A percentile compares a stretch with the other conserved stretches of the same genome.
Evolutionary conservation across 2,329 filamentous ascomycete genomes (phyloP).

Genomic region (Aspergillus unguis): DNA sequence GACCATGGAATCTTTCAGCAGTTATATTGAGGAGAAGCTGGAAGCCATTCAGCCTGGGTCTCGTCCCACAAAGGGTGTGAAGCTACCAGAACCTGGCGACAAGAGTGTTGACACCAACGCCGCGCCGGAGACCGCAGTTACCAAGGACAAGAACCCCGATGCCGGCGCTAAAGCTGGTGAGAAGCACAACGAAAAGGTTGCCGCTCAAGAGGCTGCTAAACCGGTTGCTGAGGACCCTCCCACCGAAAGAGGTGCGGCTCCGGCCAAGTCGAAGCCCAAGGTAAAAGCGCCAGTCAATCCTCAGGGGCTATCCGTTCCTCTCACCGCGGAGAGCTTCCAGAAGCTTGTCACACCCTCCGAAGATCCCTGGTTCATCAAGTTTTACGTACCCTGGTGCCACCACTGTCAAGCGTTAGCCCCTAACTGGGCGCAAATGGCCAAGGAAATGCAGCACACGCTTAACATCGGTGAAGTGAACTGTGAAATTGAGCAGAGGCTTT

Average conservation of each 20-base stretch:
- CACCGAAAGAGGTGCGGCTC: conserved; percentile 36
- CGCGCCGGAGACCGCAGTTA: conserved; percentile 34
- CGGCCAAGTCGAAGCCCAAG: conserved; percentile 47
- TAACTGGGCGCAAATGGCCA: conserved; percentile 83
- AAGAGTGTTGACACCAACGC: conserved; percentile 45
- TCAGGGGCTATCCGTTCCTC: conserved; percentile 67
- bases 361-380: conserved; percentile 98
- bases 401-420: conserved; percentile 93
- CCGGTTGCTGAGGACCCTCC: conserved; percentile 20
- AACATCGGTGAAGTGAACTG: conserved; percentile 98
- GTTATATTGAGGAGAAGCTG: conserved; percentile 70
- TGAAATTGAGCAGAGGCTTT: conserved; percentile 78
- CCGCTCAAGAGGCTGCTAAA: background rate
- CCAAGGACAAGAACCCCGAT: conserved; percentile 44
- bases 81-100: conserved; percentile 69
- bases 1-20: conserved; percentile 62
- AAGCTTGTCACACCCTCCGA: conserved; percentile 78
- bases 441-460: conserved; percentile 83
- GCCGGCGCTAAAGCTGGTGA: conserved; percentile 39
- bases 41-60: conserved; percentile 78
- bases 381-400: conserved; percentile 95
- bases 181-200: conserved; percentile 38
- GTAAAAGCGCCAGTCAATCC: conserved; percentile 64
- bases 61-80: conserved; percentile 63
- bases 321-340: conserved; percentile 84